A percentile compares a stretch with the other conserved stretches of the same genome.
These are phyloP conservation scores for Curvularia sp. DNA, from an alignment of 2,329 filamentous ascomycete genomes.

Conservation along the genomic window DNA sequence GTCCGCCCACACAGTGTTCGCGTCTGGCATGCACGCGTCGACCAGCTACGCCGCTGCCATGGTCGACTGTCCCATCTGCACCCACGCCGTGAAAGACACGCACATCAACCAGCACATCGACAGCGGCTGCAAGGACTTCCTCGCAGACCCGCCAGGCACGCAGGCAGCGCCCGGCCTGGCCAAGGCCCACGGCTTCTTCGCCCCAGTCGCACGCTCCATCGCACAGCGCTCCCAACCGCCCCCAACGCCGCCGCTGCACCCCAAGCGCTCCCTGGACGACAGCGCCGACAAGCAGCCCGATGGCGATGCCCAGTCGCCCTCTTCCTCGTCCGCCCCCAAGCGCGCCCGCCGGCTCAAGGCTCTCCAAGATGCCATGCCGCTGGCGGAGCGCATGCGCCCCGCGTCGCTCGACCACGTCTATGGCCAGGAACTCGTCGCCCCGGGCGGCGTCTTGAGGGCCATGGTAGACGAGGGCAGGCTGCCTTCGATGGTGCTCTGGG, in stretches of 20 bases:
- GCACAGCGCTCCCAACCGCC: slow-evolving; percentile 26
- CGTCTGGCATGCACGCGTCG: slow-evolving; percentile 21
- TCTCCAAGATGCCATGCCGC: slow-evolving; percentile 74
- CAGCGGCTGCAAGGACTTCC: slow-evolving; percentile 73
- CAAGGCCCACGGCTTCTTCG: slow-evolving; percentile 61
- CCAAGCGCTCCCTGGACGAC: slow-evolving; percentile 38
- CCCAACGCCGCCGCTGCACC: slow-evolving; percentile 36
- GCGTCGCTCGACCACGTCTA: slow-evolving; percentile 82
- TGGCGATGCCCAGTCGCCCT: slow-evolving; percentile 28
- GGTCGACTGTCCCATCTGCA: slow-evolving; percentile 84
- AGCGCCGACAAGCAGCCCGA: slow-evolving; percentile 22
- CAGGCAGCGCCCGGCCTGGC: slow-evolving; percentile 41
- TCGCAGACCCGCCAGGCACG: slow-evolving; percentile 60
- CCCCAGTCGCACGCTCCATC: slow-evolving; percentile 55
- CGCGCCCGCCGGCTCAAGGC: slow-evolving; percentile 64
- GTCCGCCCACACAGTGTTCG: slow-evolving; percentile 19
- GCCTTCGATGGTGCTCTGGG: slow-evolving; percentile 96
- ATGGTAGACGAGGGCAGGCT: slow-evolving; percentile 86
- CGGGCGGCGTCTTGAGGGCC: slow-evolving; percentile 80
- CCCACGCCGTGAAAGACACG: slow-evolving; percentile 71
- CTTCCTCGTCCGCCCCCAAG: slow-evolving; percentile 56
- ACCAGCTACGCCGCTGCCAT: slow-evolving; percentile 34
- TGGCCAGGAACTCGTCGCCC: slow-evolving; percentile 90
- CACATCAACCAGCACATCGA: slow-evolving; percentile 93
- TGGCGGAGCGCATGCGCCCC: slow-evolving; percentile 94